Percentiles rank a stretch among this genome's conserved stretches.
Evolutionary conservation across 2,329 filamentous ascomycete species (phyloP).

Genomic region (Trichophyton schoenleinii): DNA sequence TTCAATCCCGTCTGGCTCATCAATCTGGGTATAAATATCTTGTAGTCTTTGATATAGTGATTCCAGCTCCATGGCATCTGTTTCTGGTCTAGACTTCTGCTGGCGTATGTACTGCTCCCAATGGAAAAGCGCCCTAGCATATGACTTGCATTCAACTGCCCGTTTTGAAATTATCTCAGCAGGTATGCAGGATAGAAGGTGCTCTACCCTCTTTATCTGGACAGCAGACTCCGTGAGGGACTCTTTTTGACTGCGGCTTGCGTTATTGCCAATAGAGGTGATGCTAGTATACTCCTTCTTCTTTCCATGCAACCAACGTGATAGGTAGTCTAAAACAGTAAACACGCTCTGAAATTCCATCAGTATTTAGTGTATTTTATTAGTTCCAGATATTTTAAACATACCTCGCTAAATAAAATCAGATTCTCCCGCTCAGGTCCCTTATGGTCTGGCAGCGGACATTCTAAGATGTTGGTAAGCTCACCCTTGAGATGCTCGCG

Average conservation of each 20-base stretch:
- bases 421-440: conserved; percentile 59
- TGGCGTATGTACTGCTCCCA: conserved; percentile 80
- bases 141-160: conserved; percentile 88
- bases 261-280: conserved; percentile 18
- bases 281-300: conserved; percentile 38
- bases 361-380: not conserved
- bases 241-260: conserved; percentile 21
- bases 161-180: conserved; percentile 64
- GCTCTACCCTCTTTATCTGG: conserved; percentile 54
- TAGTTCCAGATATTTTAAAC: conserved; percentile 16
- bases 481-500: conserved; percentile 57
- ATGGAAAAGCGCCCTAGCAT: conserved; percentile 81
- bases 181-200: conserved; percentile 56
- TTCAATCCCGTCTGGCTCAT: conserved; percentile 92
- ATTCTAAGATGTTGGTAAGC: conserved; percentile 58
- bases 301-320: conserved; percentile 77
- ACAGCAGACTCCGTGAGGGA: conserved; percentile 19
- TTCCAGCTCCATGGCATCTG: conserved; percentile 43
- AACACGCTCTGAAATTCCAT: conserved; percentile 58
- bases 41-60: conserved; percentile 67
- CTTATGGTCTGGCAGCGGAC: conserved; percentile 41
- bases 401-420: conserved; percentile 76
- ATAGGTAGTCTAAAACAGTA: conserved; percentile 78
- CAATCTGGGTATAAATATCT: conserved; percentile 91
- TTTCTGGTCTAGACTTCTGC: conserved; percentile 33